These are phyloP conservation scores for Phytophthora lateralis DNA, from an alignment of 352 stramenopile species.

Conservation along the genomic window DNA sequence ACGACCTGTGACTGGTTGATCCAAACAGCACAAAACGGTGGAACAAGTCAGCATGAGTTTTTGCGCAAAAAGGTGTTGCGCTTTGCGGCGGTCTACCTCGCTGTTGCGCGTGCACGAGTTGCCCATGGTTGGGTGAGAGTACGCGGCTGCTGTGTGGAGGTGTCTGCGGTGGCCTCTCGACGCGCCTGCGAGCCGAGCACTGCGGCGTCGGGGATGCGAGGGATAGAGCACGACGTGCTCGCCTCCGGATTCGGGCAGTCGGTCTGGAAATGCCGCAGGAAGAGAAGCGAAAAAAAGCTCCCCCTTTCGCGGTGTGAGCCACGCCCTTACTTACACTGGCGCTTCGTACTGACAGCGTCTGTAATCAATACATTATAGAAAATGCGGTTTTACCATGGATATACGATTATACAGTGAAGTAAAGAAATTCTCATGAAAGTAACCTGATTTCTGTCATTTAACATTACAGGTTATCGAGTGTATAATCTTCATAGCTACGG, in stretches of 20 bases:
- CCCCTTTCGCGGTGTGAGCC: slow-evolving; percentile 17
- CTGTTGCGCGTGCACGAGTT: slow-evolving; percentile 67
- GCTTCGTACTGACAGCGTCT: not conserved
- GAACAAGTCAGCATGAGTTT: not conserved
- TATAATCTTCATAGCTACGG: not conserved
- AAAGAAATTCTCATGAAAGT: too few species aligned
- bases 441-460: too few species aligned
- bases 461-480: not conserved
- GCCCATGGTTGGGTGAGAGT: slow-evolving; percentile 42
- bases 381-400: not conserved
- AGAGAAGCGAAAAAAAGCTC: slow-evolving; percentile 36
- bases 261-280: slow-evolving; percentile 33
- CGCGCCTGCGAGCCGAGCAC: slow-evolving; percentile 23
- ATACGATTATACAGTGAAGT: not conserved
- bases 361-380: not conserved
- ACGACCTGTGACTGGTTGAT: slow-evolving; percentile 64
- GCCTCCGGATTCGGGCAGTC: slow-evolving; percentile 29
- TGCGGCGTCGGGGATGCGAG: slow-evolving; percentile 8
- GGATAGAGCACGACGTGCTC: not conserved
- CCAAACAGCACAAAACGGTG: not conserved
- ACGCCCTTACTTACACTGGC: slow-evolving; percentile 26
- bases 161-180: slow-evolving; percentile 10
- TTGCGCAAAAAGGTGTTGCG: not conserved
- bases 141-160: slow-evolving; percentile 12
- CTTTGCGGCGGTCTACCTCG: slow-evolving; percentile 36